Evolutionary conservation across 352 stramenopile genomes (phyloP).

Genomic region (Globisporangium splendens): DNA sequence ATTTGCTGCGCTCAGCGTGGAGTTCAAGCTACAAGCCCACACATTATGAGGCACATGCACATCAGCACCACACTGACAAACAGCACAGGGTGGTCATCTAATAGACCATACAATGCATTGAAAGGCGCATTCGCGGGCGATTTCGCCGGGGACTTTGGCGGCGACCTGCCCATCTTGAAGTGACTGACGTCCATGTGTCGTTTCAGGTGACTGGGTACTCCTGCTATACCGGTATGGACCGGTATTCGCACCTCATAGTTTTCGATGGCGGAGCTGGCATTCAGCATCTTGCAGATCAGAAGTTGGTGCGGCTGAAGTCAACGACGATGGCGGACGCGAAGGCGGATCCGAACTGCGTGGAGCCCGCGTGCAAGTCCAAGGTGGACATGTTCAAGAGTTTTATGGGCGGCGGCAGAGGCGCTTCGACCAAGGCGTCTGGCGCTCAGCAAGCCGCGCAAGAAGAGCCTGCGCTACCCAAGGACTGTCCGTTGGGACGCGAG

Average conservation of each 20-base stretch:
- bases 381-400: constrained; percentile 82
- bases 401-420: constrained; percentile 42
- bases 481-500: constrained; percentile 85
- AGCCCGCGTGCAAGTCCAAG: constrained; percentile 84
- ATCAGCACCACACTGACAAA: background rate
- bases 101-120: constrained; percentile 21
- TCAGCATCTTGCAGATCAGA: constrained; percentile 2
- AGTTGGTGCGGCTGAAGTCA: background rate
- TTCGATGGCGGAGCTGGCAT: background rate
- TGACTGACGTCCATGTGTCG: background rate
- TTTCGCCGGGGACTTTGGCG: constrained; percentile 52
- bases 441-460: constrained; percentile 14
- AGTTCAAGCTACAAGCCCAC: constrained; percentile 26
- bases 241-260: constrained; percentile 2
- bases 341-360: constrained; percentile 80
- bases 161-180: constrained; percentile 22
- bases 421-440: constrained; percentile 2
- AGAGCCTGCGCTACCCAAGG: constrained; percentile 19
- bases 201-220: background rate
- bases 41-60: background rate
- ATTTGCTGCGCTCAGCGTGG: constrained; percentile 57
- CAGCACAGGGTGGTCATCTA: background rate
- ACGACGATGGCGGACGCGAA: constrained; percentile 30
- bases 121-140: constrained; percentile 17
- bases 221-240: background rate